phyloP scores from a whole-genome alignment of 169 alveolate species.

The Sarcocystis neurona region DNA sequence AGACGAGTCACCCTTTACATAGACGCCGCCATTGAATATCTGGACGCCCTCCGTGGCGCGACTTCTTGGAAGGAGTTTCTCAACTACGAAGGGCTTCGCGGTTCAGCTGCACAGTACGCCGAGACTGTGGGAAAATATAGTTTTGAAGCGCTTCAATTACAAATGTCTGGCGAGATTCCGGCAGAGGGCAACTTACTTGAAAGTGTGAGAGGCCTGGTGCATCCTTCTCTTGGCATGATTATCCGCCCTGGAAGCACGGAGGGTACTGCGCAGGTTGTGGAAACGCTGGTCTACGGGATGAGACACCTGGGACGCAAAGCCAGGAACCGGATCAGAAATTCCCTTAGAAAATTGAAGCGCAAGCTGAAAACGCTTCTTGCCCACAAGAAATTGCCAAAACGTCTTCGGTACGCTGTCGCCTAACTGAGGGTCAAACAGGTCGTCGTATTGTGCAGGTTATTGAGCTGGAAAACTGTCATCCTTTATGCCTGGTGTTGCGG shows the following conservation, averaged over 20 bases:
- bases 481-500: too few relatives aligned
- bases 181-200: neutral
- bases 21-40: neutral
- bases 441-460: too few relatives aligned
- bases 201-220: slow-evolving; percentile 15
- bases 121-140: slow-evolving; percentile 45
- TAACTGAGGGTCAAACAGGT: too few relatives aligned
- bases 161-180: neutral
- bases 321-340: too few relatives aligned
- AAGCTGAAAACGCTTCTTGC: too few relatives aligned
- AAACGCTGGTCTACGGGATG: neutral
- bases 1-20: slow-evolving; percentile 11
- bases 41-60: slow-evolving; percentile 41
- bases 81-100: slow-evolving; percentile 21
- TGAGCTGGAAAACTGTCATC: too few relatives aligned
- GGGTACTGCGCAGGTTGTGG: neutral
- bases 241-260: neutral
- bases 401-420: too few relatives aligned
- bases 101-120: slow-evolving; percentile 48
- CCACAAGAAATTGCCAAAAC: too few relatives aligned
- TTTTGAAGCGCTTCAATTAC: slow-evolving; percentile 39
- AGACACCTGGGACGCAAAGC: neutral
- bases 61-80: slow-evolving; percentile 51
- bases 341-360: too few relatives aligned
- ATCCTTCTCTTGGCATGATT: slow-evolving; percentile 49